Evolutionary conservation across 768 basidiomycete species (phyloP).

Genomic region (Russula lepida): DNA sequence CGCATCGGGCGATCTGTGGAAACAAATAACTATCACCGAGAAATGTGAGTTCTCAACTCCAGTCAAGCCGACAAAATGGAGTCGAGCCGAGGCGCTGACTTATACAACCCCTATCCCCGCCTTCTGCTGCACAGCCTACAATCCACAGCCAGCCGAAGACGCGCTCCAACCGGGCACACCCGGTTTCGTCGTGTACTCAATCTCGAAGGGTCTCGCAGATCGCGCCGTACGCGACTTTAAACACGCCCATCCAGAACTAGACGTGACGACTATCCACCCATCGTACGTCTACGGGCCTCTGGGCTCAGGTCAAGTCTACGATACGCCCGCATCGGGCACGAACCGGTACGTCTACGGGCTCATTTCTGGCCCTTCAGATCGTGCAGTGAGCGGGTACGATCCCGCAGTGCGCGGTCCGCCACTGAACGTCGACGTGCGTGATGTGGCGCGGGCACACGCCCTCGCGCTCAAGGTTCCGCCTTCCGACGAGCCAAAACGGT

Average conservation of each 20-base stretch:
- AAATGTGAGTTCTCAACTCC: background rate
- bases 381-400: constrained; percentile 17
- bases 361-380: constrained; percentile 17
- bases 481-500: constrained; percentile 13
- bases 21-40: background rate
- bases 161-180: constrained; percentile 23
- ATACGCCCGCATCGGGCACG: constrained; percentile 17
- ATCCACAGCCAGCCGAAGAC: constrained; percentile 26
- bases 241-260: constrained; percentile 23
- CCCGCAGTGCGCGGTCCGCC: constrained; percentile 16
- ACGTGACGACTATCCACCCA: constrained; percentile 26
- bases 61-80: too few species aligned
- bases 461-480: constrained; percentile 20
- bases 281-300: constrained; percentile 26
- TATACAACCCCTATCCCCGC: too few species aligned
- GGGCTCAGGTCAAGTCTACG: constrained; percentile 20
- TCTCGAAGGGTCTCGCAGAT: constrained; percentile 31
- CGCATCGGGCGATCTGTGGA: background rate
- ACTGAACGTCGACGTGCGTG: constrained; percentile 26
- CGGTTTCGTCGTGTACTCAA: constrained; percentile 29
- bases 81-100: too few species aligned
- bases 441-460: constrained; percentile 28
- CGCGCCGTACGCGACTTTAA: constrained; percentile 24
- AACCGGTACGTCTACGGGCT: constrained; percentile 24
- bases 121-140: constrained; percentile 33